A percentile compares a stretch with the other conserved stretches of the same genome.
Evolutionary conservation across 129 eudicot species (phyloP).

Genomic region (Solidago caesia): DNA sequence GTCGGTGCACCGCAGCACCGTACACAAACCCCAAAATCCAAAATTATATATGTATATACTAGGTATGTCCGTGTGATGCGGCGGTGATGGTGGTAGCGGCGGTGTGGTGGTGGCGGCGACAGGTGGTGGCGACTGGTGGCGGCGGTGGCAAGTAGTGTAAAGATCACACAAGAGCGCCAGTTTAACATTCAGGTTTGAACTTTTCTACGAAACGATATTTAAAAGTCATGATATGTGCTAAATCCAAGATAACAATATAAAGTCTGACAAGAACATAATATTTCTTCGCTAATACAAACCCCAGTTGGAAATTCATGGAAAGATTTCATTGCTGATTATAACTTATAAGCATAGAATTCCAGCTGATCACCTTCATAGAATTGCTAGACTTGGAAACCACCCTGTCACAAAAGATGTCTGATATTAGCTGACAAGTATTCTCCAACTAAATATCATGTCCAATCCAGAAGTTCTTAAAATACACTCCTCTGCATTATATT

Average conservation of each 20-base stretch:
- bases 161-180: constrained; percentile 19
- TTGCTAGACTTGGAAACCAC: constrained; percentile 8
- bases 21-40: no score
- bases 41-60: no score
- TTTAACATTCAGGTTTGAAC: constrained; percentile 22
- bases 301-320: constrained; percentile 14
- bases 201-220: constrained; percentile 27
- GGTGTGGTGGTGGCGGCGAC: no score
- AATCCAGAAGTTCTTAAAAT: no score
- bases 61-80: no score
- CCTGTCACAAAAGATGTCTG: constrained; percentile 16
- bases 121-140: no score
- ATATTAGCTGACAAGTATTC: neutral
- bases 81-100: no score
- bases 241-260: constrained; percentile 25
- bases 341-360: constrained; percentile 22
- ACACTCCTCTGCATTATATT: no score
- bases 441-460: no score
- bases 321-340: constrained; percentile 3
- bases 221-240: constrained; percentile 25
- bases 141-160: no score
- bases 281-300: constrained; percentile 25
- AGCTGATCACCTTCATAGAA: constrained; percentile 12
- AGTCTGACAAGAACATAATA: constrained; percentile 14
- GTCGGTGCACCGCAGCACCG: no score